Conservation (phyloP, 768 basidiomycete species). For the Podaxis carcinomalis region DNA sequence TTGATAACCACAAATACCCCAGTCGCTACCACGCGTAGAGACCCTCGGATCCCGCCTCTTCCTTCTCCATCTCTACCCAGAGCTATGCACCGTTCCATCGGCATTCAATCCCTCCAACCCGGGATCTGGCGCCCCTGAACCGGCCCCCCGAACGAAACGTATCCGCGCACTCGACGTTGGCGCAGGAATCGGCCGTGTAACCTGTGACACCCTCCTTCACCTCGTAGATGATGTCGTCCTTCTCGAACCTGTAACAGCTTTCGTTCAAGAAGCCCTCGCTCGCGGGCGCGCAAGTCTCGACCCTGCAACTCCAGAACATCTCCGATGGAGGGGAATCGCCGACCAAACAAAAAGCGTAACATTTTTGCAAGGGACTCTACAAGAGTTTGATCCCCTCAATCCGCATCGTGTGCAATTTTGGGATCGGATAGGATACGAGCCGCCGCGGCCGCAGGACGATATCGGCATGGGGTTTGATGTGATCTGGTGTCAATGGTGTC, state of each 20-base stretch:
- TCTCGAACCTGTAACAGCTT: slow-evolving; percentile 80
- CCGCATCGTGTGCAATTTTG: slow-evolving; percentile 44
- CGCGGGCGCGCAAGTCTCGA: slow-evolving; percentile 31
- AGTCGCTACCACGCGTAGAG: slow-evolving; percentile 90
- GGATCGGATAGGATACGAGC: slow-evolving; percentile 65
- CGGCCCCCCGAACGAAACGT: slow-evolving; percentile 25
- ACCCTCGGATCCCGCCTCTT: slow-evolving; percentile 87
- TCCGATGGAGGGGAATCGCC: slow-evolving; percentile 64
- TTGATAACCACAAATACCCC: slow-evolving; percentile 11
- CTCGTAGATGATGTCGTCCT: slow-evolving; percentile 85
- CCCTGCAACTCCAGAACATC: slow-evolving; percentile 15
- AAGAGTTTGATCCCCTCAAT: slow-evolving; percentile 70
- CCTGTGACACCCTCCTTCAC: slow-evolving; percentile 82
- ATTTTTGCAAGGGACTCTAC: slow-evolving; percentile 76
- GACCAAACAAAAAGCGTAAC: slow-evolving; percentile 67
- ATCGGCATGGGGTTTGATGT: slow-evolving; percentile 76
- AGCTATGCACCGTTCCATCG: slow-evolving; percentile 73
- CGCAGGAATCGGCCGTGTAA: slow-evolving; percentile 92
- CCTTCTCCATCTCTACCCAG: slow-evolving; percentile 75
- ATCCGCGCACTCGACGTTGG: slow-evolving; percentile 85
- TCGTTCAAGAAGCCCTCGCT: slow-evolving; percentile 68
- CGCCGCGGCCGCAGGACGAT: slow-evolving; percentile 36
- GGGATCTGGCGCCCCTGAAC: slow-evolving; percentile 8
- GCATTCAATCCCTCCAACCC: slow-evolving; percentile 51
- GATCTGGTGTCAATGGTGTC: slow-evolving; percentile 97